Base-by-base conservation (phyloP, 768 basidiomycete genomes). In the Leccinum disarticulatum region DNA sequence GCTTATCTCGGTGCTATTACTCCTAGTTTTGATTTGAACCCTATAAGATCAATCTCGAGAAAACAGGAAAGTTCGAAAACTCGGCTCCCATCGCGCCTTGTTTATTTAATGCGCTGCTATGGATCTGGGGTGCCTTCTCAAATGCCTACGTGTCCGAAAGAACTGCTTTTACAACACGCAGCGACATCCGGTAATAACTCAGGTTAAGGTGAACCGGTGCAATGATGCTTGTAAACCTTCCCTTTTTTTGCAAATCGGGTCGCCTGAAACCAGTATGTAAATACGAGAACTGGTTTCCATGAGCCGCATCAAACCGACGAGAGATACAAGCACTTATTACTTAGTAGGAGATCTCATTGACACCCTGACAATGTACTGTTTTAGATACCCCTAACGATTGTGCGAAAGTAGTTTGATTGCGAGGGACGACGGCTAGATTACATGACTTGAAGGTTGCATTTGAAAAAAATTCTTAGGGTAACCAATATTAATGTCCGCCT, bases 51-150 rank as follows among this genome's bases (percentile, higher is more conserved):
- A 41, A 19, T 19, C 38, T 62, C 58, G 63, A 63, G 58, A 66
- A 63, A 65, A n/a, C 51, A 52, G 33, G 58, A 61, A 22, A 17
- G 25, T 54, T 28, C 27, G 41, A 63, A 61, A 17, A 38, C 59
- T 63, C 31, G 38, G 35, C 55, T 55, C 65, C 59, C 61, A 61
- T 61, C 57, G 35, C 30, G 3, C 61, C 55, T 25, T 30, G 57
- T 67, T 63, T 62, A 54, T 61, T 35, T 54, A 52, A 48, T 41
- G 47, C 35, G 62, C 55, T 58, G 52, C 51, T 68, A 68, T 65
- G 70, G 66, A 73, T 72, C 70, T 62, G 61, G 70, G 72, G 70
- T 72, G 35, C 64, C 31, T 65, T 62, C 59, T 48, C 54, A 52
- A 47, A 49, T 64, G 64, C 64, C 48, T 27, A 19, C 38, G 25